Base-by-base conservation (phyloP, 2,329 filamentous ascomycete species). In the Claviceps sorghi region DNA sequence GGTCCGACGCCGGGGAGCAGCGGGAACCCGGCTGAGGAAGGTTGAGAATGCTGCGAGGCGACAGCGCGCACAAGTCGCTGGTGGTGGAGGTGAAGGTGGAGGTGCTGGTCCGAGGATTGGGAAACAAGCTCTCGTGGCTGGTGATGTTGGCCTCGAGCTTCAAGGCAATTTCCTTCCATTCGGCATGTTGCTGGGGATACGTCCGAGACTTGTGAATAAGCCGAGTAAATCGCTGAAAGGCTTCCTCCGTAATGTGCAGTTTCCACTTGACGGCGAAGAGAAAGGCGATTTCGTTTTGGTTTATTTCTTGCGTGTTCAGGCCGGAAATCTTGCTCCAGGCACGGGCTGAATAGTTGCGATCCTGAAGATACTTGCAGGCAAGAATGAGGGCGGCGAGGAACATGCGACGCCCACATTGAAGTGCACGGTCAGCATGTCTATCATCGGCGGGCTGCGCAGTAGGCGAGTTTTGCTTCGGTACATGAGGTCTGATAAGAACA, bases 311-410 rank as follows among this genome's bases (percentile, higher is more conserved):
- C 3, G 89, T 90, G 65, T 87, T 88, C 53, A 98, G 75, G n/a
- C 93, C 93, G 19, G 93, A 97, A 60, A 98, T 98, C 75, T 95
- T 97, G 69, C 91, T 97, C 93, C 93, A 98, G 43, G 93, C 93
- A 52, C 91, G 84, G 48, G 93, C 89, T 15, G 93, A 97, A 70
- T 95, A 98, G 71, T 97, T 98, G 60, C 91, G 84, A 66, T 98
- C 93, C 69, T 98, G 93, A 47, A 98, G 75, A 66, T 97, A 98
- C 73, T 98, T 98, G 38, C 93, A 97, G 2, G 93, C 93, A 53
- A 98, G 76, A 58, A 98, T 97, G 55, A 98, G 76, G 48, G 91
- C 90, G 11, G 93, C 84, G 51, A 98, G 78, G 66, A 98, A 97
- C 91, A 97, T 97, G 62, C 93, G 88, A 56, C 93, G 86, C 52